These are phyloP conservation scores for Boletus insuetus DNA, from an alignment of 768 basidiomycete species.

Conservation along the genomic window DNA sequence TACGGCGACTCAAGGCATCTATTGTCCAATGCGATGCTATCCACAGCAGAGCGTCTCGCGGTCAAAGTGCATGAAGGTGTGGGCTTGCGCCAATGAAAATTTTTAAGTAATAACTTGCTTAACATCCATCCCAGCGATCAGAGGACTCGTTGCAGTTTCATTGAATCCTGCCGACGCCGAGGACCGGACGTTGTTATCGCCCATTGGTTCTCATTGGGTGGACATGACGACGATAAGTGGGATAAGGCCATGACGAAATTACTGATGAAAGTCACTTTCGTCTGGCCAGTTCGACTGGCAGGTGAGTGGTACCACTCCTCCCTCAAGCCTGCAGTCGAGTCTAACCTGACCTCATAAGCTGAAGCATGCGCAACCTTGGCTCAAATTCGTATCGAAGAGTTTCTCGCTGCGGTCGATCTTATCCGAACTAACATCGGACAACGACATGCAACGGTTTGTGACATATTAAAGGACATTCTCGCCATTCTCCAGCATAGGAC, in stretches of 20 bases:
- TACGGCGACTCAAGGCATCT: constrained; percentile 39
- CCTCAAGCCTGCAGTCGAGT: background rate
- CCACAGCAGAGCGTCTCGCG: constrained; percentile 25
- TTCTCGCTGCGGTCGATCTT: constrained; percentile 45
- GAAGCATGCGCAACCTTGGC: constrained; percentile 41
- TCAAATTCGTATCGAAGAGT: constrained; percentile 43
- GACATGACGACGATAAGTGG: constrained; percentile 13
- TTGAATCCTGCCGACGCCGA: constrained; percentile 35
- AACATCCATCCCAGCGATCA: constrained; percentile 37
- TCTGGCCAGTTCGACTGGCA: constrained; percentile 5
- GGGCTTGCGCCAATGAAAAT: background rate
- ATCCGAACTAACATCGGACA: constrained; percentile 19
- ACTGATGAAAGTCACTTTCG: constrained; percentile 13
- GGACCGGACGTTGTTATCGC: constrained; percentile 41
- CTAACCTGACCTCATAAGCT: constrained; percentile 10
- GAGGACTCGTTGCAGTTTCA: constrained; percentile 36
- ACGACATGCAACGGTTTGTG: background rate
- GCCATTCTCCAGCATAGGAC: constrained; percentile 25
- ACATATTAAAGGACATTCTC: constrained; percentile 39
- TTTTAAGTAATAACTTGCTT: background rate
- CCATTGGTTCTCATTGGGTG: constrained; percentile 45
- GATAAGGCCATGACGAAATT: too few relatives aligned
- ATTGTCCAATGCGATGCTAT: constrained; percentile 37
- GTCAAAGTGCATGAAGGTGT: constrained; percentile 36
- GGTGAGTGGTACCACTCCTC: constrained; percentile 2